phyloP scores from a whole-genome alignment of 202 grass and related monocot species.

The Zizania palustris region DNA sequence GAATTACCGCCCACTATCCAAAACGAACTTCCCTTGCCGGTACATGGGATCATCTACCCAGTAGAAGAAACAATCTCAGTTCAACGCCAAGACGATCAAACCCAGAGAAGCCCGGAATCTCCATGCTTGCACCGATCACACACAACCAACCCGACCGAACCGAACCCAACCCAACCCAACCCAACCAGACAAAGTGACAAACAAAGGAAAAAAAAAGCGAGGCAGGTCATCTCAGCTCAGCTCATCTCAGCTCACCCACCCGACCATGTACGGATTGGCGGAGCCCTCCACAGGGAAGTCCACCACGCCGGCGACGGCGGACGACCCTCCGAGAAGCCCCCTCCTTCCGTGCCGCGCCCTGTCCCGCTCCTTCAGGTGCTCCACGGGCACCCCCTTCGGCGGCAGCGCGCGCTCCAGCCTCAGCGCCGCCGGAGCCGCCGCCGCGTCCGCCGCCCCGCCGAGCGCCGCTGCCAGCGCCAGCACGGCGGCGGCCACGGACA shows the following conservation, averaged over 20 bases:
- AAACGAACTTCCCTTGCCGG: not conserved
- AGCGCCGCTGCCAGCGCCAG: slow-evolving; percentile 12
- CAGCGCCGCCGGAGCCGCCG: slow-evolving; percentile 42
- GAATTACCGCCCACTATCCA: not conserved
- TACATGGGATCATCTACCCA: slow-evolving; percentile 1
- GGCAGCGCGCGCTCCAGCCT: slow-evolving; percentile 75
- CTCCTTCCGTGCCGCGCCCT: slow-evolving; percentile 55
- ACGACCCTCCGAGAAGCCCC: slow-evolving; percentile 47
- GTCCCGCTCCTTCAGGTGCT: slow-evolving; percentile 71
- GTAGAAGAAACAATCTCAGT: slow-evolving; percentile 10
- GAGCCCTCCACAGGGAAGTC: slow-evolving; percentile 93
- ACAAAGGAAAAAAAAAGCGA: slow-evolving; percentile 22
- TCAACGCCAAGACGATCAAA: not conserved
- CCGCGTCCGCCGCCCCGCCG: slow-evolving; percentile 4
- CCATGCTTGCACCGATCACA: slow-evolving; percentile 19
- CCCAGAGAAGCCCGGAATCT: not conserved
- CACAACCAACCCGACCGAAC: not conserved
- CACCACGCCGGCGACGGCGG: slow-evolving; percentile 57
- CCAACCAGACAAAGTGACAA: not conserved
- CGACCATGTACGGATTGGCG: slow-evolving; percentile 82
- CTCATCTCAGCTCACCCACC: slow-evolving; percentile 67
- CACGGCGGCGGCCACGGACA: not conserved
- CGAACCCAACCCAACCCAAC: not conserved
- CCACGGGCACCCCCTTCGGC: slow-evolving; percentile 52
- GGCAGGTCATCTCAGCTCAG: too few species aligned